Evolutionary conservation across 768 basidiomycete genomes (phyloP).

Genomic region (Lactarius tabidus): DNA sequence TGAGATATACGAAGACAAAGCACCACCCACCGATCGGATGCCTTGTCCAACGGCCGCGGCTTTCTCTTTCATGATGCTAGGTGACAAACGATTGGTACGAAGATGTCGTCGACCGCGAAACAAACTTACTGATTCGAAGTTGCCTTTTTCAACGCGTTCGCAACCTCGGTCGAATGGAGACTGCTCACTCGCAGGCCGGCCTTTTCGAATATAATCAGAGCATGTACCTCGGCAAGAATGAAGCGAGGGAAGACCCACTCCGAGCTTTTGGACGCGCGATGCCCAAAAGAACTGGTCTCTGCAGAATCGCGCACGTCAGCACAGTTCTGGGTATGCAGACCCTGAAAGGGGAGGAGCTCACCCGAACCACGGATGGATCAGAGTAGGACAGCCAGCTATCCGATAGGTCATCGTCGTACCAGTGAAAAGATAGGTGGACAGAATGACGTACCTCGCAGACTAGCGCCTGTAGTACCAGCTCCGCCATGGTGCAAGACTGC

Average conservation of each 20-base stretch:
- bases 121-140: slow-evolving; percentile 48
- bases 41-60: slow-evolving; percentile 46
- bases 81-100: slow-evolving; percentile 1
- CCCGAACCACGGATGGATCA: slow-evolving; percentile 71
- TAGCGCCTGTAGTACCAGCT: slow-evolving; percentile 68
- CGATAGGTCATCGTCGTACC: neutral
- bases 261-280: slow-evolving; percentile 56
- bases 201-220: slow-evolving; percentile 29
- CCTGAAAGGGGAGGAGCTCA: slow-evolving; percentile 21
- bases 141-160: slow-evolving; percentile 52
- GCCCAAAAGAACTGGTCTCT: slow-evolving; percentile 65
- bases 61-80: slow-evolving; percentile 57
- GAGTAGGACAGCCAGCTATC: slow-evolving; percentile 54
- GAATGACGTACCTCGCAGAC: slow-evolving; percentile 41
- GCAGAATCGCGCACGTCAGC: slow-evolving; percentile 4
- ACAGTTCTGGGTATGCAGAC: slow-evolving; percentile 9
- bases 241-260: slow-evolving; percentile 37
- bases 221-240: neutral
- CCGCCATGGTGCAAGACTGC: slow-evolving; percentile 67
- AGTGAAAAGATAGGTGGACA: neutral
- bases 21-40: slow-evolving; percentile 37
- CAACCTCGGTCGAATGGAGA: slow-evolving; percentile 44
- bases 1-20: neutral
- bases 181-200: slow-evolving; percentile 50
- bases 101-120: neutral